Base-by-base conservation (phyloP, 2,329 filamentous ascomycete genomes). In the Pseudogymnoascus sp. region DNA sequence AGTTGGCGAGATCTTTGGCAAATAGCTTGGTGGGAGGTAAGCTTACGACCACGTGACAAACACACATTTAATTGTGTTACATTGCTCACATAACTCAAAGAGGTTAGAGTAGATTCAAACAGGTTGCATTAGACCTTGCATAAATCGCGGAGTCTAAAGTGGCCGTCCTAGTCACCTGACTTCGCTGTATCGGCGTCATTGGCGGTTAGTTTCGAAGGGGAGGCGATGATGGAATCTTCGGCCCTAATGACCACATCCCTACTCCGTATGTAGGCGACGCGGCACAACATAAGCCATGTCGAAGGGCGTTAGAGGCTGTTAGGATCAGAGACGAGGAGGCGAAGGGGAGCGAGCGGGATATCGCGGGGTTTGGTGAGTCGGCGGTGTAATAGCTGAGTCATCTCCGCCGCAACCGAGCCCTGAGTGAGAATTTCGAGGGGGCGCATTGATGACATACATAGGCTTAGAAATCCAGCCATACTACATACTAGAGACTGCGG, bases 331-430 rank as follows among this genome's bases (percentile, higher is more conserved):
- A 12, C 41, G 21, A 52, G 45, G 25, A 28, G 45, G n/a, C 9
- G 45, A 55, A 23, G 16, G 23, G n/a, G 25, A n/a, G 21, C 2
- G 21, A 28, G 45, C 49, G 49, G 49, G 49, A 33, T 31, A 33
- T 55, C 28, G 49, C 49, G 49, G 49, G 49, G 49, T 55, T 55
- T 5, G 7, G 28, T 12, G 31, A 33, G 31, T 33, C 31, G 31
- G 18, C 18, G 49, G 28, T 21, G 49, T 55, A 55, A 21, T 55
- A 55, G 45, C 45, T 55, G 45, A 55, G 45, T 55, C 45, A 55
- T 55, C 25, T 31, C 25, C 25, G 45, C 16, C 4, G 9, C n/a
- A 33, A 18, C 45, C 45, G 45, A 49, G 45, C 43, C 23, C 45
- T 31, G 45, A 31, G 45, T 55, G 49, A 33, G 49, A 33, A 55